Percentiles rank a stretch among this genome's conserved stretches.
These are phyloP conservation scores for Emergomyces orientalis DNA, from an alignment of 2,329 filamentous ascomycete genomes.

Conservation along the genomic window DNA sequence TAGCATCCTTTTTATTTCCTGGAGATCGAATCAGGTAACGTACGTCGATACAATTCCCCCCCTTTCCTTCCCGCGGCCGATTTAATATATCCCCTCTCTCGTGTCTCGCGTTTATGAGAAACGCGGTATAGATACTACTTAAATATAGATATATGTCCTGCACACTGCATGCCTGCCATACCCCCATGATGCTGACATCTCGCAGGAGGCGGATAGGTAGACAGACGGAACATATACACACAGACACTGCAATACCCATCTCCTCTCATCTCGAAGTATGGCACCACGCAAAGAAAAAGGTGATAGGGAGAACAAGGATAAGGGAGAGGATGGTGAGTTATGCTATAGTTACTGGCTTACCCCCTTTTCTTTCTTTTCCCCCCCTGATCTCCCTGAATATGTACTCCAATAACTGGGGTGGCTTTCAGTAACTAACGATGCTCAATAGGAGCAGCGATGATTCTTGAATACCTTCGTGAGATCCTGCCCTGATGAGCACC, in stretches of 20 bases:
- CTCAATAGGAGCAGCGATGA: constrained; percentile 32
- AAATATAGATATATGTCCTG: not conserved
- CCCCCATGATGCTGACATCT: not conserved
- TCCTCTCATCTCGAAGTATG: constrained; percentile 22
- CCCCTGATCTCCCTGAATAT: not conserved
- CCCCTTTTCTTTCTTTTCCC: not conserved
- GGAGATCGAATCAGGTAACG: not conserved
- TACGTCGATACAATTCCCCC: not conserved
- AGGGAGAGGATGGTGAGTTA: constrained; percentile 24
- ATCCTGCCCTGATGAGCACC: constrained; percentile 10
- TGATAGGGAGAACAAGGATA: constrained; percentile 21
- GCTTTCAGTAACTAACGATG: not conserved
- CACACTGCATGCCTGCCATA: not conserved
- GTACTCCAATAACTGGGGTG: not conserved
- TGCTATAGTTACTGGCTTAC: too few relatives aligned
- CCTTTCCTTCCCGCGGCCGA: not conserved
- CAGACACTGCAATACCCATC: not conserved
- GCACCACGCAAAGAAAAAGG: constrained; percentile 32
- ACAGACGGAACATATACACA: not conserved
- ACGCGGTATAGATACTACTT: not conserved
- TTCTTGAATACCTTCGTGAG: constrained; percentile 45
- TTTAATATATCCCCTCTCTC: not conserved
- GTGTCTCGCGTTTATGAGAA: not conserved
- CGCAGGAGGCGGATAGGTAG: not conserved
- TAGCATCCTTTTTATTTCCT: not conserved